Percentiles rank a stretch among this genome's conserved stretches.
Conservation (phyloP, 371 early-diverging fungal genomes). For the Lichtheimia corymbifera region DNA sequence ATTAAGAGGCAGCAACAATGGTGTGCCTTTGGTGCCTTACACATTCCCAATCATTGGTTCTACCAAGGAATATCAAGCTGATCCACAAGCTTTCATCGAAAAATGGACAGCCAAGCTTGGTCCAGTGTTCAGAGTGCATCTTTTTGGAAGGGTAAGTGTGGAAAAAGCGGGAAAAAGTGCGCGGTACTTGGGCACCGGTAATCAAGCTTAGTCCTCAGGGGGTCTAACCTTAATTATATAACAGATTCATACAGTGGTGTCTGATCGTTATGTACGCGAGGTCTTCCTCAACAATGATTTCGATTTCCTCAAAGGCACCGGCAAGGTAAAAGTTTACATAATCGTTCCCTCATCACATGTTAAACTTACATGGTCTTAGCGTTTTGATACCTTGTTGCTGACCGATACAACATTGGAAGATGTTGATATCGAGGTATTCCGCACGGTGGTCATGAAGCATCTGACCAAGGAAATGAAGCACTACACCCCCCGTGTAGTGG, state of each 20-base stretch:
- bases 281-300: conserved; percentile 21
- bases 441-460: conserved; percentile 9
- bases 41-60: conserved; percentile 17
- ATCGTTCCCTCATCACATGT: neutral
- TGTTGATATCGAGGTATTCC: neutral
- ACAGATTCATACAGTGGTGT: conserved; percentile 16
- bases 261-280: conserved; percentile 20
- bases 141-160: conserved; percentile 18
- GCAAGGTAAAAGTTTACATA: conserved; percentile 1
- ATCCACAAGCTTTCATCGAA: conserved; percentile 16
- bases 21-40: conserved; percentile 17
- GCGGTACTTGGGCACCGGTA: no score
- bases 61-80: conserved; percentile 8
- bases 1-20: neutral
- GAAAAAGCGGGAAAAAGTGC: neutral
- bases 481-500: conserved; percentile 14
- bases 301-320: conserved; percentile 12
- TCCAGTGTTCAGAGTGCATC: conserved; percentile 12
- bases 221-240: no score
- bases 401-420: neutral
- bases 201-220: no score
- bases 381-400: neutral
- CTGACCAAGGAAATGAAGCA: conserved; percentile 10
- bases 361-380: neutral
- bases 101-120: conserved; percentile 13